Evolutionary conservation across 805 yeast genomes (phyloP).

Genomic region (Hermanozyma aechmeae): DNA sequence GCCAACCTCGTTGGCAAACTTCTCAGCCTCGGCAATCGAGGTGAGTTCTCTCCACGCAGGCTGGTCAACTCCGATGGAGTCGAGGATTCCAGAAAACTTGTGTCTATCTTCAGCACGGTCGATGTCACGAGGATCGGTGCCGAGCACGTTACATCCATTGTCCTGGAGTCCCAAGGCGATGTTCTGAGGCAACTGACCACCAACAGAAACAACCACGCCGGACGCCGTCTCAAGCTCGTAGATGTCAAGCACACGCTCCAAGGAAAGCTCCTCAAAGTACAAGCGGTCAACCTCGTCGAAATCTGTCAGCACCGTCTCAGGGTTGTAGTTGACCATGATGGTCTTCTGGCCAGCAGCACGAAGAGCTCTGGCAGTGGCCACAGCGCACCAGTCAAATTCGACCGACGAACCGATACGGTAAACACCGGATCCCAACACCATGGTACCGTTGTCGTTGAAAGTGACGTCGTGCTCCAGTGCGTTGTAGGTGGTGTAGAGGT

Average conservation of each 20-base stretch:
- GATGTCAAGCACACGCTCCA: conserved; percentile 95
- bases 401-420: conserved; percentile 98
- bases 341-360: conserved; percentile 84
- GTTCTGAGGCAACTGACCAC: conserved; percentile 97
- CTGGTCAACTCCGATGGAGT: conserved; percentile 88
- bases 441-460: conserved; percentile 82
- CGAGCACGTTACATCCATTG: conserved; percentile 80
- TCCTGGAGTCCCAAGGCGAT: conserved; percentile 79
- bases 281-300: conserved; percentile 97
- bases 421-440: conserved; percentile 98
- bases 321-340: conserved; percentile 94
- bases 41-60: conserved; percentile 97
- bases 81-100: conserved; percentile 90
- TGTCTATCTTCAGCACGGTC: conserved; percentile 98
- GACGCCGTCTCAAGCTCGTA: conserved; percentile 84
- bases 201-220: conserved; percentile 93
- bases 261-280: conserved; percentile 90
- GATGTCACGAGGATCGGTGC: conserved; percentile 90
- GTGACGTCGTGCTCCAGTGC: conserved; percentile 78
- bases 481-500: conserved; percentile 91
- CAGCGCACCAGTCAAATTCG: conserved; percentile 99
- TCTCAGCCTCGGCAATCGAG: conserved; percentile 75
- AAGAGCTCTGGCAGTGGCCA: conserved; percentile 88
- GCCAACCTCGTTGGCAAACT: conserved; percentile 76
- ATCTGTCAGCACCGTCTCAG: conserved; percentile 97